A percentile compares a stretch with the other conserved stretches of the same genome.
These are phyloP conservation scores for Entomortierella lignicola DNA, from an alignment of 192 early-diverging fungal genomes.

Conservation along the genomic window DNA sequence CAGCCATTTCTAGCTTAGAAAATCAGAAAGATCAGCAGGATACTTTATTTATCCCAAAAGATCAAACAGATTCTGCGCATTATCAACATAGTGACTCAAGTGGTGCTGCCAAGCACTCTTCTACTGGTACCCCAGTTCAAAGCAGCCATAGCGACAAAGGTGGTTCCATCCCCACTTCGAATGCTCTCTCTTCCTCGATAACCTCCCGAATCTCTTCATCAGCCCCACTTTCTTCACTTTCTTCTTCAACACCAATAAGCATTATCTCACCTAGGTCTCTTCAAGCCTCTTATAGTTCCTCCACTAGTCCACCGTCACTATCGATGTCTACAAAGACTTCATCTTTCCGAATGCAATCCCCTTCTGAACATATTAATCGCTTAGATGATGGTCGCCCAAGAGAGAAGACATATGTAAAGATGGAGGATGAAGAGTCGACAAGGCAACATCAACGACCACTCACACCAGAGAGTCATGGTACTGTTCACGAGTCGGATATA, in stretches of 20 bases:
- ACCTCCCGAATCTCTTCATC: constrained; percentile 27
- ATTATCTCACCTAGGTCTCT: constrained; percentile 22
- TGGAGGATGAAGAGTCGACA: constrained; percentile 32
- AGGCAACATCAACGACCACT: background rate
- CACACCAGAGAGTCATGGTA: constrained; percentile 9
- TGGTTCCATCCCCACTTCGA: constrained; percentile 21
- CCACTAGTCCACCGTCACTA: constrained; percentile 3
- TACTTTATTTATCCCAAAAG: background rate
- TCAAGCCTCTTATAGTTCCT: constrained; percentile 2
- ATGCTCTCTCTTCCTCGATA: constrained; percentile 20
- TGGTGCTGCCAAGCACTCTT: too few relatives aligned
- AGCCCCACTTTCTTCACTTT: constrained; percentile 16
- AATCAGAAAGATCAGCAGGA: background rate
- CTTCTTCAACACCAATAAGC: constrained; percentile 18
- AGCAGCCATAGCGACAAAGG: constrained; percentile 2
- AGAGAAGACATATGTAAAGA: constrained; percentile 12
- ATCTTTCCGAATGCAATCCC: constrained; percentile 40
- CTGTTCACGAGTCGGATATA: background rate
- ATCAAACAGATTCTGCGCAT: background rate
- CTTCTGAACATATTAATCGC: too few relatives aligned
- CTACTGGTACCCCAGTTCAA: too few relatives aligned
- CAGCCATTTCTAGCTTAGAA: background rate
- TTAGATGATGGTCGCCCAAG: too few relatives aligned
- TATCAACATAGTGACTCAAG: background rate
- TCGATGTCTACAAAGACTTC: constrained; percentile 30